Percentiles rank a stretch among this genome's conserved stretches.
Conservation (phyloP, 1,284 basidiomycete genomes). For the Cystobasidium pallidum region DNA sequence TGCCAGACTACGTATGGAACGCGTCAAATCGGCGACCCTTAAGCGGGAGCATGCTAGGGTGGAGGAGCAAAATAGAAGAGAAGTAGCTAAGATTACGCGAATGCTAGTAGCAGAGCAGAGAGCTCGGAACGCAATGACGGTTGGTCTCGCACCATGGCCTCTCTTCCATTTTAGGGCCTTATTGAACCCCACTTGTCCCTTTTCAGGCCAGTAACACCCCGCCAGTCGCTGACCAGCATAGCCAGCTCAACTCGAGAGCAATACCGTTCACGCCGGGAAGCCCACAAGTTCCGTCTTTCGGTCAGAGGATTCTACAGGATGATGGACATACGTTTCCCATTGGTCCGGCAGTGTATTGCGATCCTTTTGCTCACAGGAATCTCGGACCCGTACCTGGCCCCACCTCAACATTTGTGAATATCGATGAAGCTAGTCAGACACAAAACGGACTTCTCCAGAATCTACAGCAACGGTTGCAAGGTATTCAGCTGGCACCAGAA, state of each 20-base stretch:
- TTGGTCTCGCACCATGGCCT: too few species aligned
- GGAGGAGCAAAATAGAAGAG: constrained; percentile 34
- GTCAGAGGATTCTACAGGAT: neutral
- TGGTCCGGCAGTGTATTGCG: neutral
- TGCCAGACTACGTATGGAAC: constrained; percentile 30
- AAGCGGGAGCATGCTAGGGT: constrained; percentile 37
- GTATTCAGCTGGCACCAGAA: neutral
- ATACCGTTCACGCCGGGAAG: constrained; percentile 9
- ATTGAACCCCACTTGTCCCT: too few species aligned
- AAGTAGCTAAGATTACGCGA: constrained; percentile 20
- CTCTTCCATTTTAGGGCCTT: too few species aligned
- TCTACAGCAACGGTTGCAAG: constrained; percentile 12
- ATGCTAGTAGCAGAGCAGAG: constrained; percentile 14
- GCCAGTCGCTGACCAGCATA: neutral
- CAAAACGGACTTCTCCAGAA: constrained; percentile 11
- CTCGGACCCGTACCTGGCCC: neutral
- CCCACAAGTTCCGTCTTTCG: neutral
- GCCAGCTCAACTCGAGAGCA: constrained; percentile 8
- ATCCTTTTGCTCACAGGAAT: neutral
- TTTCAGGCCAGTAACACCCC: neutral
- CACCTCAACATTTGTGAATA: neutral
- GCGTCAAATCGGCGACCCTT: neutral
- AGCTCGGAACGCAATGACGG: neutral
- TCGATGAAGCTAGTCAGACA: constrained; percentile 1
- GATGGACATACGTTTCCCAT: neutral